phyloP scores from a whole-genome alignment of 1,284 basidiomycete species.

The Athelia sp. region DNA sequence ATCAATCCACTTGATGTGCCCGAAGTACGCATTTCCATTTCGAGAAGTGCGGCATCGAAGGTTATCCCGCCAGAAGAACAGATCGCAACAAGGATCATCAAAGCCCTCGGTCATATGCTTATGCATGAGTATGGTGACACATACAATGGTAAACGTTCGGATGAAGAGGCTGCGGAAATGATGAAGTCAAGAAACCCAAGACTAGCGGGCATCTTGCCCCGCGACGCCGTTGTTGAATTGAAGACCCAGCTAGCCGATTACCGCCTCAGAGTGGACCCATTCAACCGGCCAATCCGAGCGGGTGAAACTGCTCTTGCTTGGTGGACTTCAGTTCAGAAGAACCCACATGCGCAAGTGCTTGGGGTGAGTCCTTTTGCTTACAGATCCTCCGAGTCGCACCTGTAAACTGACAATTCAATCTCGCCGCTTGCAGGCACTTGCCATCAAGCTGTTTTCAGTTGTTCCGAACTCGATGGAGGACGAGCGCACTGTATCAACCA shows the following conservation, averaged over 20 bases:
- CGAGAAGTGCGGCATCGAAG: too few species aligned
- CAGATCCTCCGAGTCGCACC: too few species aligned
- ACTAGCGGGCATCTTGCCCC: neutral
- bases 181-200: neutral
- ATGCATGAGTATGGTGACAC: neutral
- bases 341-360: too few species aligned
- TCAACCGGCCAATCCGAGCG: too few species aligned
- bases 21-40: neutral
- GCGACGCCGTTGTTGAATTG: neutral
- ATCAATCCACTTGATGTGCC: neutral
- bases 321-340: too few species aligned
- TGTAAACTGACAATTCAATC: too few species aligned
- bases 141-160: neutral
- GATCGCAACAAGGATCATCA: neutral
- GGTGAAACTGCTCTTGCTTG: too few species aligned
- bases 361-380: too few species aligned
- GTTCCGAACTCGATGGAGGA: conserved; percentile 27
- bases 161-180: neutral
- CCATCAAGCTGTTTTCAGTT: conserved; percentile 23
- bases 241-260: neutral
- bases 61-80: too few species aligned
- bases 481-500: conserved; percentile 24
- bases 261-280: too few species aligned
- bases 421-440: conserved; percentile 18
- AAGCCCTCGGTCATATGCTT: neutral